Evolutionary conservation across 139 green algal genomes (phyloP), one percentile per base, ranked within the genome.

Genomic region (Marvania coccoides): DNA sequence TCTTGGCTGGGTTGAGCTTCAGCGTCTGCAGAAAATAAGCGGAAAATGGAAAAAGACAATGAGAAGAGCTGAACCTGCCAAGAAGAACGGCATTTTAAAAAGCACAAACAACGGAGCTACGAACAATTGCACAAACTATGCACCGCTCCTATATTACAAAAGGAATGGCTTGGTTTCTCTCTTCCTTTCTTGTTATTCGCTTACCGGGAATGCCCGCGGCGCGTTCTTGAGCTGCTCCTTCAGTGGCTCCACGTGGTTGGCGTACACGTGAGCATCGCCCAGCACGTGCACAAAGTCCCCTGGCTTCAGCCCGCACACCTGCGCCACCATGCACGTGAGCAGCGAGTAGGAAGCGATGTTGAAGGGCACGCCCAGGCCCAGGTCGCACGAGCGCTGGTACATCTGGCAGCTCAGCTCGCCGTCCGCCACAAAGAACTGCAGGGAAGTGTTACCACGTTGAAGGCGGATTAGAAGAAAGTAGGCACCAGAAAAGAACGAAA

Each of bases 351-450:
- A 90, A 19, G 95, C 94, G 67, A 99, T 98, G 90, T 99, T 99
- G 90, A 99, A 99, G 34, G 95, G 94, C 67, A 99, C 94, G 5
- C 95, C 95, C 35, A 99, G 83, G n/a, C 94, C 94, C 38, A 98
- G 83, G 77, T 99, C 95, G 62, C 87, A 95, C 8, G 85, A 95
- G 19, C 95, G 87, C 86, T 99, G 95, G 77, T 98, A 98, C 90
- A 99, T 95, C 71, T 96, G 85, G 75, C 95, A 99, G 13, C 77
- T 91, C 47, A 99, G 82, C 84, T 99, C 95, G 12, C 94, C 91
- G 63, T 97, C 72, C 0, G 89, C 88, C 59, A 99, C 95, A 79
- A 95, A 99, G 42, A 99, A 99, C 89, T 98, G 86, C 73, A 72
- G 46, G 19, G 45, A 33, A n/a, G n/a, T n/a, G n/a, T n/a, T n/a